These are phyloP conservation scores for Penicillium sp. DNA, from an alignment of 2,329 filamentous ascomycete species.

Conservation along the genomic window DNA sequence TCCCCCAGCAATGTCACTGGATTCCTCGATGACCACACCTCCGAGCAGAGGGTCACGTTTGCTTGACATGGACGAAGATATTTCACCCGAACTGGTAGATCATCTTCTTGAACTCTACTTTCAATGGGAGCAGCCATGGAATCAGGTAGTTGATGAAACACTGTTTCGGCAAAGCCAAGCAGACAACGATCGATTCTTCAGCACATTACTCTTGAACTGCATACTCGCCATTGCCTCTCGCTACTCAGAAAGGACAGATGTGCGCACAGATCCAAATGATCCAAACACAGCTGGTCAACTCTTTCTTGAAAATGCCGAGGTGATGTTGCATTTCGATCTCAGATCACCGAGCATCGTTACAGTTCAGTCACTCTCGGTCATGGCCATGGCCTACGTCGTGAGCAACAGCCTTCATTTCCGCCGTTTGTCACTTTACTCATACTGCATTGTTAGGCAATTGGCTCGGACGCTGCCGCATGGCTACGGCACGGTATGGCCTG, in stretches of 20 bases:
- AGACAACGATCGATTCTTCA: slow-evolving; percentile 33
- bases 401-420: slow-evolving; percentile 7
- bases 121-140: slow-evolving; percentile 41
- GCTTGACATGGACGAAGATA: background rate
- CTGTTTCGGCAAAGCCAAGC: slow-evolving; percentile 36
- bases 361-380: slow-evolving; percentile 38
- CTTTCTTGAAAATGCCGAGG: slow-evolving; percentile 33
- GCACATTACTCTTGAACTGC: slow-evolving; percentile 34
- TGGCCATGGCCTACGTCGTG: slow-evolving; percentile 31
- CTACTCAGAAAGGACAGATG: slow-evolving; percentile 34
- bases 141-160: slow-evolving; percentile 37
- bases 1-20: too few species aligned
- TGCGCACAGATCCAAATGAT: slow-evolving; percentile 32
- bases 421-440: too few species aligned
- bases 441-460: slow-evolving; percentile 28
- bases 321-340: slow-evolving; percentile 22
- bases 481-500: slow-evolving; percentile 42
- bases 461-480: slow-evolving; percentile 40
- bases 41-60: too few species aligned
- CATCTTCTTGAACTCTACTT: slow-evolving; percentile 41
- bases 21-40: too few species aligned
- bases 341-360: slow-evolving; percentile 38
- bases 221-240: slow-evolving; percentile 39
- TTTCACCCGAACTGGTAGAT: background rate
- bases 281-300: slow-evolving; percentile 36